Evolutionary conservation across 2,329 filamentous ascomycete genomes (phyloP), one percentile per base, ranked within the genome.

Genomic region (Colletotrichum zoysiae): DNA sequence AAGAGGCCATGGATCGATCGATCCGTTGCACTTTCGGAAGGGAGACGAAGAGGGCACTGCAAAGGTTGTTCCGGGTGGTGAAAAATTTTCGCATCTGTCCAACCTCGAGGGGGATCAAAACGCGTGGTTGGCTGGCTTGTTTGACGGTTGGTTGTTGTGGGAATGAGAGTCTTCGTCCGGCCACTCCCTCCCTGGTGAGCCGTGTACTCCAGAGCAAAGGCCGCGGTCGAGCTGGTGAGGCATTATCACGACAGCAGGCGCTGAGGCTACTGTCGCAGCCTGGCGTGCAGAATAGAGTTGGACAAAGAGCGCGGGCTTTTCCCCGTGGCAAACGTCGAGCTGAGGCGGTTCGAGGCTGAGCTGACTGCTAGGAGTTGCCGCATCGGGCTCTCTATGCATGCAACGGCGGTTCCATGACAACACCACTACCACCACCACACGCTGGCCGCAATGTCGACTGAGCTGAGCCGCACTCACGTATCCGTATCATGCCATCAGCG

Each of bases 1-100:
- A 55, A 55, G 62, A 65, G 61, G 48, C 60, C 38, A 23, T 61
- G 56, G 62, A 70, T 66, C 62, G 56, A 60, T 66, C 67, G 67
- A 70, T 70, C 46, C 55, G 62, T 20, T 60, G 56, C 46, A 55
- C 57, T 35, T n/a, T 42, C 18, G 18, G 30, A 59, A 66, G 56
- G 55, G 67, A 66, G 55, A 56, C 30, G 40, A 46, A 38, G 48
- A 16, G 33, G 42, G 26, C 18, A 48, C 30, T 48, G 35, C 42
- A 66, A 26, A 59, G 58, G 42, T 20, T 70, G 67, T 56, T 40
- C 61, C 55, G 60, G 56, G 46, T 38, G 30, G 57, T 55, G 30
- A 48, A 60, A 50, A 35, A 0, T 60, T 56, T 50, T 60, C 56
- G 51, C 26, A n/a, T 60, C 44, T 48, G 40, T 55, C 61, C 48